A percentile compares a stretch with the other conserved stretches of the same genome.
Evolutionary conservation across 1,284 basidiomycete genomes (phyloP).

Genomic region (Boletus sp.): DNA sequence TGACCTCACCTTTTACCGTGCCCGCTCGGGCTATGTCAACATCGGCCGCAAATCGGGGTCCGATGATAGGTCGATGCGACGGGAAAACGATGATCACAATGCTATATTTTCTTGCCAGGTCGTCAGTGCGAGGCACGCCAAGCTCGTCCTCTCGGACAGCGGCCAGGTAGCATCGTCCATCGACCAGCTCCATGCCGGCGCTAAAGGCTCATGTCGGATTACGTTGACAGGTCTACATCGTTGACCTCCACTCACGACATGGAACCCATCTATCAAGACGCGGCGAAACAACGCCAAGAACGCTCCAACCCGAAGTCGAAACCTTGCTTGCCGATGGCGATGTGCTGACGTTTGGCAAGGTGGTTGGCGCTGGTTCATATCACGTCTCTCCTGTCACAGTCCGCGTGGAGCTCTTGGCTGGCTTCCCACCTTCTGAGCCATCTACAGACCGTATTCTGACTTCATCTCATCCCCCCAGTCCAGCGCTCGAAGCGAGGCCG

Average conservation of each 20-base stretch:
- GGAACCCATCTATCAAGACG: conserved; percentile 27
- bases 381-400: conserved; percentile 58
- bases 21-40: conserved; percentile 26
- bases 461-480: conserved; percentile 12
- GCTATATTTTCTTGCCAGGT: conserved; percentile 33
- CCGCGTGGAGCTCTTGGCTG: conserved; percentile 51
- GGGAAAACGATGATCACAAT: conserved; percentile 34
- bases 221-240: conserved; percentile 28
- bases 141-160: conserved; percentile 29
- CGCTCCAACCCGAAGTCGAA: conserved; percentile 34
- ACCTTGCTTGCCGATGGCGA: conserved; percentile 58
- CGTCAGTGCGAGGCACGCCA: conserved; percentile 34
- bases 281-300: conserved; percentile 21
- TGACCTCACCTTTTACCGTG: conserved; percentile 27
- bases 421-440: conserved; percentile 12
- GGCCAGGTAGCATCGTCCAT: conserved; percentile 26
- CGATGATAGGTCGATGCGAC: conserved; percentile 35
- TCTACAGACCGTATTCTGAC: conserved; percentile 3
- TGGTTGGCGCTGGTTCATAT: conserved; percentile 55
- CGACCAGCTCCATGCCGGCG: conserved; percentile 6
- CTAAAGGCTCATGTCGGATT: conserved; percentile 4
- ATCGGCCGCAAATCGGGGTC: conserved; percentile 34
- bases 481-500: conserved; percentile 12
- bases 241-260: conserved; percentile 34
- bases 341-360: conserved; percentile 67